A percentile compares a stretch with the other conserved stretches of the same genome.
These are phyloP conservation scores for Hanseniaspora guilliermondii DNA, from an alignment of 805 yeast species.

Conservation along the genomic window DNA sequence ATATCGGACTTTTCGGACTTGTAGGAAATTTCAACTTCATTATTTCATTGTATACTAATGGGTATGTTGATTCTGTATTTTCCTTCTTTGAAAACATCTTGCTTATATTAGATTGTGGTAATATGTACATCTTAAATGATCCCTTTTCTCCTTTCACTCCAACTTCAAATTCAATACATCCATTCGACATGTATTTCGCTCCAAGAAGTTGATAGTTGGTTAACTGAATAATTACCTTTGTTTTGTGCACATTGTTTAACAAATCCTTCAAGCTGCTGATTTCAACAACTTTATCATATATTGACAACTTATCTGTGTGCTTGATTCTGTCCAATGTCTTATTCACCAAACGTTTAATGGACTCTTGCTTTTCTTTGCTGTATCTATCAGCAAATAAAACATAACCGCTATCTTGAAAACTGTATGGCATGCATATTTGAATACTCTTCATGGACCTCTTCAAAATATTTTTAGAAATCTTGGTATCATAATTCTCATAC, in stretches of 20 bases:
- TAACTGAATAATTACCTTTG: not conserved
- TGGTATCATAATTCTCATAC: not conserved
- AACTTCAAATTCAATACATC: not conserved
- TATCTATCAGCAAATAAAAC: not conserved
- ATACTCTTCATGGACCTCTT: not conserved
- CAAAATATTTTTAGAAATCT: not conserved
- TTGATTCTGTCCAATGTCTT: not conserved
- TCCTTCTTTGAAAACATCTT: not conserved
- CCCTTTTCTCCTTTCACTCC: not conserved
- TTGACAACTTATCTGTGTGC: not conserved
- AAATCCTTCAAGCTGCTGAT: not conserved
- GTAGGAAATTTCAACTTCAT: not conserved
- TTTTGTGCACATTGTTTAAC: not conserved
- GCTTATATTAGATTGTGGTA: not conserved
- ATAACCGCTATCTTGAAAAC: not conserved
- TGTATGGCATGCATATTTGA: constrained; percentile 3
- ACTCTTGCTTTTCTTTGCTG: not conserved
- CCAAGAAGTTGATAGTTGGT: not conserved
- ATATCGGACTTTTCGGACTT: not conserved
- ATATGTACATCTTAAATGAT: not conserved
- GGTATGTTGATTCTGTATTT: not conserved
- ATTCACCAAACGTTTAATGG: not conserved
- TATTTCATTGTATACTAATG: not conserved
- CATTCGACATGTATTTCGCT: not conserved
- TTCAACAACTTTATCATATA: not conserved